A percentile compares a stretch with the other conserved stretches of the same genome.
Evolutionary conservation across 2,329 filamentous ascomycete species (phyloP).

Genomic region (Aspergillus quadricinctus): DNA sequence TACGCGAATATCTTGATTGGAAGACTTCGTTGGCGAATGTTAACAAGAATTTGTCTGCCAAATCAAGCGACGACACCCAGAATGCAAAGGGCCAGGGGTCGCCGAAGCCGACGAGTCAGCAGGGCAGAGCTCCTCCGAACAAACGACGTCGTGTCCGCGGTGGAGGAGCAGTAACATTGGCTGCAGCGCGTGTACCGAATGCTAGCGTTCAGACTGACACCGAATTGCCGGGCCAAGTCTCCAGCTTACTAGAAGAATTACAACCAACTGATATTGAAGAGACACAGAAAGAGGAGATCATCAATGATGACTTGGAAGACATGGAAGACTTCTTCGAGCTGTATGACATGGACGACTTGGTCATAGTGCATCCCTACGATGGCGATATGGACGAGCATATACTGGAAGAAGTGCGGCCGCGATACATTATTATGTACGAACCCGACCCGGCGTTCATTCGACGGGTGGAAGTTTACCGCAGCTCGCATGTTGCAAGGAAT

Average conservation of each 20-base stretch:
- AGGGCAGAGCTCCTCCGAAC: slow-evolving; percentile 68
- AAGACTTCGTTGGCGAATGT: slow-evolving; percentile 85
- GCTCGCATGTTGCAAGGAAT: slow-evolving; percentile 82
- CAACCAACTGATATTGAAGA: slow-evolving; percentile 74
- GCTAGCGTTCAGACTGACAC: slow-evolving; percentile 69
- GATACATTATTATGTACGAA: slow-evolving; percentile 98
- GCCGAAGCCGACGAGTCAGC: slow-evolving; percentile 15
- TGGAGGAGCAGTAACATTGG: slow-evolving; percentile 59
- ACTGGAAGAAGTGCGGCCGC: slow-evolving; percentile 88
- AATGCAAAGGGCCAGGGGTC: slow-evolving; percentile 20
- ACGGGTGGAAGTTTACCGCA: slow-evolving; percentile 90
- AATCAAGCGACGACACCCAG: slow-evolving; percentile 20
- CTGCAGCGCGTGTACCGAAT: slow-evolving; percentile 62
- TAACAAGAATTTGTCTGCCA: slow-evolving; percentile 49
- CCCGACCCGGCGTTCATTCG: slow-evolving; percentile 92
- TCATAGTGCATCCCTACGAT: slow-evolving; percentile 89
- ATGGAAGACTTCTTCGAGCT: slow-evolving; percentile 91
- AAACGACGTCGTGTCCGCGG: slow-evolving; percentile 83
- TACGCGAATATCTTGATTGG: slow-evolving; percentile 85
- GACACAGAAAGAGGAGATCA: slow-evolving; percentile 63
- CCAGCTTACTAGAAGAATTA: slow-evolving; percentile 75
- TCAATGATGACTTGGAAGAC: slow-evolving; percentile 75
- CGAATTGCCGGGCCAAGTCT: slow-evolving; percentile 77
- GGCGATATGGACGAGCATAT: slow-evolving; percentile 94
- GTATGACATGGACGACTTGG: slow-evolving; percentile 83